Evolutionary conservation across 192 early-diverging fungal genomes (phyloP).

Genomic region (Coemansia sp.): DNA sequence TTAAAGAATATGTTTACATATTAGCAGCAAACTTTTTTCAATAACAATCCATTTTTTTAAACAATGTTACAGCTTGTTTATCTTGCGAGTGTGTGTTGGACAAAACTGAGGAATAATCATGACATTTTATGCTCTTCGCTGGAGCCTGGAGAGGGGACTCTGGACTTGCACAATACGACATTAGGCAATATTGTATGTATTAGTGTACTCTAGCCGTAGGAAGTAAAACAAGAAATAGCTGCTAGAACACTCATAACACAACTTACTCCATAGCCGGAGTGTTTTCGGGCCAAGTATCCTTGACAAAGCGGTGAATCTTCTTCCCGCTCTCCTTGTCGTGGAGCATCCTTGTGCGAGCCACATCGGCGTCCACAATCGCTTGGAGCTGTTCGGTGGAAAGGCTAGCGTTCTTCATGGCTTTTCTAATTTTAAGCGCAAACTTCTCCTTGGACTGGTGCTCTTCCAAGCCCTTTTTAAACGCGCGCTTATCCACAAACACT

Average conservation of each 20-base stretch:
- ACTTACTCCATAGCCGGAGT: conserved; percentile 23
- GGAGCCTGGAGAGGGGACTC: no score
- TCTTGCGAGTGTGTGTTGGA: no score
- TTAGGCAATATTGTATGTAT: background rate
- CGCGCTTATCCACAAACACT: conserved; percentile 22
- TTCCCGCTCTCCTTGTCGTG: conserved; percentile 12
- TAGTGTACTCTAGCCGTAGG: no score
- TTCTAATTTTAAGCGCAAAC: conserved; percentile 36
- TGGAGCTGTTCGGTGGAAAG: conserved; percentile 38
- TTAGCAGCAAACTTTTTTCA: background rate
- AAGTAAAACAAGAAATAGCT: background rate
- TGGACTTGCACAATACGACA: no score
- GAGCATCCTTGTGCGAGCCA: conserved; percentile 13
- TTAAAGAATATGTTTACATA: background rate
- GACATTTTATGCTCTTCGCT: no score
- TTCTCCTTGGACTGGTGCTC: conserved; percentile 26
- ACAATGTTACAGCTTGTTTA: no score
- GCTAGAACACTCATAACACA: background rate
- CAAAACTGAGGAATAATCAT: no score
- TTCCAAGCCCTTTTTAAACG: conserved; percentile 32
- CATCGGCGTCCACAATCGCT: conserved; percentile 36
- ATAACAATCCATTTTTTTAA: no score
- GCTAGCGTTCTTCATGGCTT: conserved; percentile 28
- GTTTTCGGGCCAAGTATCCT: conserved; percentile 43
- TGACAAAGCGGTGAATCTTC: conserved; percentile 34